Evolutionary conservation across 1,284 basidiomycete species (phyloP).

Genomic region (Earliella scabrosa): DNA sequence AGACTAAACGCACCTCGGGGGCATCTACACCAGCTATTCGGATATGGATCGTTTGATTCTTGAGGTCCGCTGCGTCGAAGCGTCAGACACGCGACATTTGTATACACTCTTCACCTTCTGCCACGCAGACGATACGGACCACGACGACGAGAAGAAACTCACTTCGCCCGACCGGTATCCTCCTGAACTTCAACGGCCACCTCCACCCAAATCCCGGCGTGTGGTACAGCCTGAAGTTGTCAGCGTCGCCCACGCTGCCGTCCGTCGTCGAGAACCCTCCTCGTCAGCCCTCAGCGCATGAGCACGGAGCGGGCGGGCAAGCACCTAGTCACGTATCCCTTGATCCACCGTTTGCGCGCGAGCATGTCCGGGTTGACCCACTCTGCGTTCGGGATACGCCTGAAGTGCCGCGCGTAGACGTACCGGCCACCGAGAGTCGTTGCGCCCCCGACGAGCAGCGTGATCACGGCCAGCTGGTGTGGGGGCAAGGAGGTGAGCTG

Average conservation of each 20-base stretch:
- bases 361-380: conserved; percentile 67
- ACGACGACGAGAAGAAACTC: background rate
- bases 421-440: conserved; percentile 40
- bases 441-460: background rate
- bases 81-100: background rate
- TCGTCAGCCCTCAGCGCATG: conserved; percentile 6
- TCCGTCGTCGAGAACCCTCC: background rate
- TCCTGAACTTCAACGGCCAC: conserved; percentile 72
- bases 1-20: conserved; percentile 67
- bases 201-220: conserved; percentile 77
- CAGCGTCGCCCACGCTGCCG: conserved; percentile 80
- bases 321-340: conserved; percentile 76
- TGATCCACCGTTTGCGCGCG: conserved; percentile 63
- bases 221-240: conserved; percentile 84
- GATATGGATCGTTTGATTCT: conserved; percentile 80
- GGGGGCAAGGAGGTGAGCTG: background rate
- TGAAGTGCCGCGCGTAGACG: conserved; percentile 59
- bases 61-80: conserved; percentile 53
- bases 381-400: conserved; percentile 62
- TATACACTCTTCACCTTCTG: no score
- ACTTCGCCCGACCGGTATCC: conserved; percentile 50
- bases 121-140: background rate
- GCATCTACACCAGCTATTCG: conserved; percentile 90
- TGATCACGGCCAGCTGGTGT: background rate
- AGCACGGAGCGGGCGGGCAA: conserved; percentile 21